Base-by-base conservation (phyloP, 2,329 filamentous ascomycete species). In the Myotisia sp. region DNA sequence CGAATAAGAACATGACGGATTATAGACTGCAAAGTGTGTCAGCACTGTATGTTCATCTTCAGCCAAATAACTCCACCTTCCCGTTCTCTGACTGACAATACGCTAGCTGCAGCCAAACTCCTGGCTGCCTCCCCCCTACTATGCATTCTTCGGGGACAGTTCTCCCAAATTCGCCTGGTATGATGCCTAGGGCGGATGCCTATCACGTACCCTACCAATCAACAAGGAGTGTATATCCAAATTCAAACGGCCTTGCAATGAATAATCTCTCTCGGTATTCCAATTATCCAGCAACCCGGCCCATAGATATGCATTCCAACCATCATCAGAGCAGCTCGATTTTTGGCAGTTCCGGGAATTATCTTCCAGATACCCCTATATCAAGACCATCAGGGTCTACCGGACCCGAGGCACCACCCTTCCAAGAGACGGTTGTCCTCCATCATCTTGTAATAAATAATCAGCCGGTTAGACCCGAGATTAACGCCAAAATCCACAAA, bases 401-500 rank as follows among this genome's bases (percentile, higher is more conserved):
- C 7, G 45, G 47, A 17, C 43, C 48, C 19, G 60, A 64, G 37
- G 57, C 57, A 9, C 61, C 61, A 6, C 59, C 60, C 5, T 65
- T 64, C 27, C 41, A 52, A 14, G 56, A 62, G 3, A 64, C 60
- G 2, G 46, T 44, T 5, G 38, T 51, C 6, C 41, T 60, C 16
- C 47, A 58, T 28, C 40, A 48, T 5, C 49, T 63, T 17, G 42
- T 59, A 20, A 53, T 52, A 6, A 49, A 46, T 7, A 50, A 44
- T 18, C 53, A 42, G 9, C 38, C 56, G 27, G 67, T 90, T 44
- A 76, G 75, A 42, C 68, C 80, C 13, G 77, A 81, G 9, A 81
- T 93, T 42, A 68, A 76, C 19, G 82, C 81, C 22, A 78, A 74
- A 47, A 84, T 92, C 39, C 82, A 92, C 54, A 92, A 92, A 48